Base-by-base conservation (phyloP, 2,329 filamentous ascomycete genomes). In the Ceratocystis eucalypticola region DNA sequence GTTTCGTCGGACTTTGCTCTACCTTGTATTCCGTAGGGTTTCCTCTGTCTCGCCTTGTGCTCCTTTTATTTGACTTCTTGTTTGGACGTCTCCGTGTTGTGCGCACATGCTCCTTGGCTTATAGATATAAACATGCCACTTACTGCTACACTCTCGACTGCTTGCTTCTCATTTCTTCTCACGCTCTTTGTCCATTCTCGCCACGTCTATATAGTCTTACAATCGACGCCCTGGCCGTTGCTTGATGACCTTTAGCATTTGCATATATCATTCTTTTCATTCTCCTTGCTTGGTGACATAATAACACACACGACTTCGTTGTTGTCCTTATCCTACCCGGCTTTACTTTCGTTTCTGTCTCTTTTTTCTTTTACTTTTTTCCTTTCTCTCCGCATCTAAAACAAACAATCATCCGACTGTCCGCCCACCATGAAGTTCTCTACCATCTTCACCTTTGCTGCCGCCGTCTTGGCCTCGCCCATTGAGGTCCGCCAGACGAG, bases 381-480 rank as follows among this genome's bases (percentile, higher is more conserved):
- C 8, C 28, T 48, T 48, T n/a, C 37, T 15, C 37, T 41, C 10
- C 4, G 37, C 37, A 41, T 41, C 10, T 41, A 4, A 12, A 41
- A 25, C 63, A 50, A 6, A 48, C 46, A 48, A n/a, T 3, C 46
- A 48, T 10, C 46, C 46, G 12, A 10, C 22, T 28, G 1, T 15
- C 25, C 8, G 15, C 5, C 20, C 46, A 64, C 20, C 12, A 67
- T 67, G 65, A 67, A 64, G 61, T 64, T 64, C 50, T 64, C 61
- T 61, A 6, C 61, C n/a, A 41, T 50, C 33, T 28, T 64, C n/a
- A 25, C 48, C 48, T 67, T 67, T 61, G 61, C 41, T 28, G 50
- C 61, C 48, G 22, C 65, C n/a, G 65, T 50, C 41, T 22, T 67
- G 61, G 65, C 65, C 46, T 55, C 45, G 25, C 59, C 65, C 46